Evolutionary conservation across 805 yeast genomes (phyloP).

Genomic region (Wickerhamiella kazuoi): DNA sequence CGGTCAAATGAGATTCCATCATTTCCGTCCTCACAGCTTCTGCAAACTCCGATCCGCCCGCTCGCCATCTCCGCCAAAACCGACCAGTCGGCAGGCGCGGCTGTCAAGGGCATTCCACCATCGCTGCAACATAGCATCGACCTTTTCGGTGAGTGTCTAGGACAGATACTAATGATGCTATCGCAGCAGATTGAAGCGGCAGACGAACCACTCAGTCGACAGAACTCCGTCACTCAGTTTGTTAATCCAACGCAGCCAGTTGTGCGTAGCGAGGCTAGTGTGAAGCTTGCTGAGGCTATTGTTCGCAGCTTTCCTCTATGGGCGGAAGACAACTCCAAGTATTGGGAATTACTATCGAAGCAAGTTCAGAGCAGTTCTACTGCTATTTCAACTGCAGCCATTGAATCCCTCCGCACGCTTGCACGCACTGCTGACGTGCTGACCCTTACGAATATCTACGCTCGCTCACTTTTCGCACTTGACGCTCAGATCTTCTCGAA

Average conservation of each 20-base stretch:
- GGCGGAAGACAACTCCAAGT: slow-evolving; percentile 37
- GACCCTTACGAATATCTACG: slow-evolving; percentile 51
- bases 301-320: slow-evolving; percentile 65
- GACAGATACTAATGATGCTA: slow-evolving; percentile 7
- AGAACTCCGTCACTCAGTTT: slow-evolving; percentile 14
- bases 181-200: slow-evolving; percentile 1
- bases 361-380: slow-evolving; percentile 54
- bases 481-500: slow-evolving; percentile 34
- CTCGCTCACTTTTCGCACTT: slow-evolving; percentile 62
- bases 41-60: slow-evolving; percentile 1
- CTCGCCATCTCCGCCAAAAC: not conserved
- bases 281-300: slow-evolving; percentile 48
- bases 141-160: slow-evolving; percentile 13
- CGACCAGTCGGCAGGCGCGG: not conserved
- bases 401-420: slow-evolving; percentile 42
- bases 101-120: not conserved
- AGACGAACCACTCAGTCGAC: slow-evolving; percentile 8
- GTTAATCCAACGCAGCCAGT: slow-evolving; percentile 4
- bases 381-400: slow-evolving; percentile 46
- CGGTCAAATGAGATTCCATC: slow-evolving; percentile 42
- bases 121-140: slow-evolving; percentile 14
- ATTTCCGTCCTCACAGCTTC: slow-evolving; percentile 42
- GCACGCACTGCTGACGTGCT: slow-evolving; percentile 57
- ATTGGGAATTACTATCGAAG: slow-evolving; percentile 60
- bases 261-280: slow-evolving; percentile 2